Base-by-base conservation (phyloP, 345 rosid genomes). In the Noccaea caerulescens region DNA sequence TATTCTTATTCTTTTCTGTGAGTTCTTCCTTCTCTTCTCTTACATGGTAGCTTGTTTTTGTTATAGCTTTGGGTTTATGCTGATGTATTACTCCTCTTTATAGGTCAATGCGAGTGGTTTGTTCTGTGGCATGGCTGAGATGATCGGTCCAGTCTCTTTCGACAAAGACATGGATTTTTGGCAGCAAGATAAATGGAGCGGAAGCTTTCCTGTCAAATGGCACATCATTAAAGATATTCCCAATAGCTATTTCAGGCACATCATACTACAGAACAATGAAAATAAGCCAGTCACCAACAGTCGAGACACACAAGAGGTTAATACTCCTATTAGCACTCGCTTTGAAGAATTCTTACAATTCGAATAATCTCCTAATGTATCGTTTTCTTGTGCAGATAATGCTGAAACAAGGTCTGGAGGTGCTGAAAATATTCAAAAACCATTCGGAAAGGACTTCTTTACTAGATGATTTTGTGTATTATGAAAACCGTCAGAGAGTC, bases 151-250 rank as follows among this genome's bases (percentile, higher is more conserved):
- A 3, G 96, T 91, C 76, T 89, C 93, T 72, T 87, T 88, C 44
- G 80, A 75, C 30, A 85, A 74, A 72, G 95, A 89, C 69, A 88
- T 94, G 96, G 95, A 91, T 71, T 94, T 91, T 80, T 94, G 99
- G 99, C 99, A 89, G 84, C 99, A 94, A 80, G 96, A 94, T 73
- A 94, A 94, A 80, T 94, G 98, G 99, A 89, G 87, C 44, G 99
- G 99, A 49, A 87, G 96, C 81, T 91, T 94, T 73, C 83, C 87
- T 67, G 95, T 94, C 39, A 94, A 88, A 82, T 91, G 99, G 99
- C 98, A 91, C 68, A 73, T 94, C 36, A 84, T 94, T 43, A 94
- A 91, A 80, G 96, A 94, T 77, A 83, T 89, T 58, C 85, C 89
- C 46, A 94, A 91, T 76, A 80, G 82, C 53, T 81, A 73, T 64